A percentile compares a stretch with the other conserved stretches of the same genome.
Evolutionary conservation across 306 rosid genomes (phyloP).

Genomic region (Glycyrrhiza uralensis): DNA sequence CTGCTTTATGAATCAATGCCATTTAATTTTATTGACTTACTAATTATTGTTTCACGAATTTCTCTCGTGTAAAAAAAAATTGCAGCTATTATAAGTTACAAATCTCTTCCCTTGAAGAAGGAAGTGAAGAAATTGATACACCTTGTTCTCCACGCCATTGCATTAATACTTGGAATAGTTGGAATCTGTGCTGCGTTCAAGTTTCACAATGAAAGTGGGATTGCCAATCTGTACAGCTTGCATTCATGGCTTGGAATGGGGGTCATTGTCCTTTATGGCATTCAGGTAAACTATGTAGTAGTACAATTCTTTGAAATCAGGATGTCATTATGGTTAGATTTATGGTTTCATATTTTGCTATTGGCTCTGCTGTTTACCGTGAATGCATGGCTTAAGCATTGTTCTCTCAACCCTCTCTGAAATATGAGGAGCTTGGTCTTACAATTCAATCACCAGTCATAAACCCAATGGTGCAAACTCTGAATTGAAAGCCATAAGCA

Average conservation of each 20-base stretch:
- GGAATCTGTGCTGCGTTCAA: constrained; percentile 73
- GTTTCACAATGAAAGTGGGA: constrained; percentile 62
- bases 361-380: neutral
- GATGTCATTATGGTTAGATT: neutral
- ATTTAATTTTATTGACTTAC: neutral
- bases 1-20: constrained; percentile 7
- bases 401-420: neutral
- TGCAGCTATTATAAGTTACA: constrained; percentile 86
- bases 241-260: constrained; percentile 90
- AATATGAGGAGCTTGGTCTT: neutral
- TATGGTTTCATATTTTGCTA: neutral
- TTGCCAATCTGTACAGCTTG: constrained; percentile 84
- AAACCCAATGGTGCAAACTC: neutral
- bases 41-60: neutral
- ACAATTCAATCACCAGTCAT: neutral
- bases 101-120: constrained; percentile 58
- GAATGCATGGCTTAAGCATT: neutral
- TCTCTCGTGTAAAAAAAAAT: constrained; percentile 4
- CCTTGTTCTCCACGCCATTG: constrained; percentile 65
- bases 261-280: constrained; percentile 64
- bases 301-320: neutral
- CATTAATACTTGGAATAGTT: constrained; percentile 62
- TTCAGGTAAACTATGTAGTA: constrained; percentile 60
- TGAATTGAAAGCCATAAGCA: too few relatives aligned
- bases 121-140: constrained; percentile 83